These are phyloP conservation scores for Ottelia alismoides DNA, from an alignment of 106 monocot species.

Conservation along the genomic window DNA sequence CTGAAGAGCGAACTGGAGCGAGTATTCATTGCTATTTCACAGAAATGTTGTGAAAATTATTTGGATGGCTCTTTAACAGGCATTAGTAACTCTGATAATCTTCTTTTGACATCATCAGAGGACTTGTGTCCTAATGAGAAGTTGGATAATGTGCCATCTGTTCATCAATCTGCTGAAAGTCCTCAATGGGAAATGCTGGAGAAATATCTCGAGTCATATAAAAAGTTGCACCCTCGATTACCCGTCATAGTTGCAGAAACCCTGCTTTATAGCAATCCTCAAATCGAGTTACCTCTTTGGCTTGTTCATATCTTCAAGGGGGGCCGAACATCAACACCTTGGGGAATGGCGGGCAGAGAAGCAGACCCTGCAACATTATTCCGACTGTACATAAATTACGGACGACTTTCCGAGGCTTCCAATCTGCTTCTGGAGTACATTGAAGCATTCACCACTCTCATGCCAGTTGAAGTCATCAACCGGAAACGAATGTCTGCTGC, in stretches of 20 bases:
- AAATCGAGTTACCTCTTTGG: slow-evolving; percentile 96
- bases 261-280: slow-evolving; percentile 59
- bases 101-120: too few relatives aligned
- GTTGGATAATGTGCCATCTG: too few relatives aligned
- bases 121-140: too few relatives aligned
- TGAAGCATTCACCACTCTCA: slow-evolving; percentile 55
- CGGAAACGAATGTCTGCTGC: slow-evolving; percentile 85
- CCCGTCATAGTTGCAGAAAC: slow-evolving; percentile 85
- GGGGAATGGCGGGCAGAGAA: slow-evolving; percentile 91
- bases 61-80: too few relatives aligned
- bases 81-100: too few relatives aligned
- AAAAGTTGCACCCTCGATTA: slow-evolving; percentile 63
- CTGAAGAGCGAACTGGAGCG: slow-evolving; percentile 87
- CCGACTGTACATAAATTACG: slow-evolving; percentile 70
- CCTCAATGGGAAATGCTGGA: slow-evolving; percentile 83
- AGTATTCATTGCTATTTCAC: slow-evolving; percentile 59
- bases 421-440: slow-evolving; percentile 84
- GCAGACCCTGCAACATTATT: slow-evolving; percentile 76
- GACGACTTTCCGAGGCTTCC: slow-evolving; percentile 74
- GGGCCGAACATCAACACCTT: slow-evolving; percentile 35
- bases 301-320: slow-evolving; percentile 95
- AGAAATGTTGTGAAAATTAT: slow-evolving; percentile 57
- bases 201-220: slow-evolving; percentile 81
- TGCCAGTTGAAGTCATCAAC: slow-evolving; percentile 45
- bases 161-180: slow-evolving; percentile 40